Evolutionary conservation across 2,329 filamentous ascomycete species (phyloP).

Genomic region (Talaromyces sp.): DNA sequence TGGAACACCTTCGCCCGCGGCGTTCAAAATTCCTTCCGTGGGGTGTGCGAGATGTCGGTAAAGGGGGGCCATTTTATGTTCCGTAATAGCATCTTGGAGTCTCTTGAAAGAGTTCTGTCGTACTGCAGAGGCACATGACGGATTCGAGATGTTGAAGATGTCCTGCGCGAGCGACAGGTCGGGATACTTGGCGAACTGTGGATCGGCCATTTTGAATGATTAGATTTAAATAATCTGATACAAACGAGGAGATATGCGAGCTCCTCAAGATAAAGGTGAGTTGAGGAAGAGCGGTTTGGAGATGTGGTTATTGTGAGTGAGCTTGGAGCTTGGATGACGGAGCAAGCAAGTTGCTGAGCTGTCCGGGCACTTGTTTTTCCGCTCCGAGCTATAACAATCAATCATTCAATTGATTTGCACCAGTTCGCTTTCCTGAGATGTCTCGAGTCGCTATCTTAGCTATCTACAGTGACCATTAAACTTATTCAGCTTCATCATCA

Average conservation of each 20-base stretch:
- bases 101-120: constrained; percentile 56
- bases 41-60: constrained; percentile 63
- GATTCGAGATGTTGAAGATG: constrained; percentile 63
- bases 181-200: constrained; percentile 61
- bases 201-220: constrained; percentile 57
- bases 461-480: neutral
- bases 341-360: constrained; percentile 5
- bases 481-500: neutral
- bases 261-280: constrained; percentile 5
- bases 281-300: neutral
- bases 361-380: constrained; percentile 7
- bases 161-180: constrained; percentile 60
- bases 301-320: neutral
- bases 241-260: neutral
- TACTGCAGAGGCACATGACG: constrained; percentile 48
- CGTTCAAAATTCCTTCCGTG: constrained; percentile 71
- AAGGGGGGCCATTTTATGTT: constrained; percentile 63
- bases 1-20: constrained; percentile 59
- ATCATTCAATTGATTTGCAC: neutral
- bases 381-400: constrained; percentile 1
- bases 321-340: constrained; percentile 8
- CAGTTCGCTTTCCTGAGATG: neutral
- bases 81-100: constrained; percentile 58
- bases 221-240: constrained; percentile 1
- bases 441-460: neutral